A percentile compares a stretch with the other conserved stretches of the same genome.
Evolutionary conservation across 1,284 basidiomycete genomes (phyloP).

Genomic region (Trichosporon asahii): DNA sequence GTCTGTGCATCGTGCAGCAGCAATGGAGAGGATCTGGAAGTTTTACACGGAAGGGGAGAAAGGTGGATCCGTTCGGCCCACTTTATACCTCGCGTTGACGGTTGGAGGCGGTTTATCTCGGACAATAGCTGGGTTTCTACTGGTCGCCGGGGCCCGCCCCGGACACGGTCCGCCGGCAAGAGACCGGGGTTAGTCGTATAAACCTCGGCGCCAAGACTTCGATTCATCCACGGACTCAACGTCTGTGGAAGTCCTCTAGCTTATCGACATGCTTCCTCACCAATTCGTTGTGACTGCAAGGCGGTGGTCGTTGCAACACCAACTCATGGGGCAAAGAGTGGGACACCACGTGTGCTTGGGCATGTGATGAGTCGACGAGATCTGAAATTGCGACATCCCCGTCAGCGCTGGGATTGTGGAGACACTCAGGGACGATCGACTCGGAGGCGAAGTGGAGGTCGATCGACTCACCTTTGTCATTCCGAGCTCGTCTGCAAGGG

Average conservation of each 20-base stretch:
- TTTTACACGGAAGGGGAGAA: background rate
- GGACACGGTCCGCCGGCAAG: background rate
- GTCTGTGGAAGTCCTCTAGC: background rate
- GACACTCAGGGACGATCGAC: background rate
- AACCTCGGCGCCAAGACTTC: background rate
- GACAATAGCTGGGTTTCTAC: background rate
- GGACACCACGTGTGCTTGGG: background rate
- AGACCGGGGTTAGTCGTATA: background rate
- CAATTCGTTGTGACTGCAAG: background rate
- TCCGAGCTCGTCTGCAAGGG: background rate
- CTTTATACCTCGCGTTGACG: background rate
- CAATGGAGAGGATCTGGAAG: background rate
- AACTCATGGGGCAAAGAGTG: background rate
- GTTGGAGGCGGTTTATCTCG: background rate
- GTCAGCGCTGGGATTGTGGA: background rate
- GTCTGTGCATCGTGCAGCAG: constrained; percentile 1
- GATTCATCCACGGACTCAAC: background rate
- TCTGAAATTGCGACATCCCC: background rate
- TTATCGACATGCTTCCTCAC: background rate
- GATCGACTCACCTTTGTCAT: background rate
- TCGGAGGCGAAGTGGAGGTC: background rate
- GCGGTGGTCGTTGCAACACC: too few species aligned
- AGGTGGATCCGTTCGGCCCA: background rate
- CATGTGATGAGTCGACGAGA: background rate
- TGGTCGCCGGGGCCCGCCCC: background rate